Base-by-base conservation (phyloP, 2,329 filamentous ascomycete genomes). In the Pseudopyricularia javanii region DNA sequence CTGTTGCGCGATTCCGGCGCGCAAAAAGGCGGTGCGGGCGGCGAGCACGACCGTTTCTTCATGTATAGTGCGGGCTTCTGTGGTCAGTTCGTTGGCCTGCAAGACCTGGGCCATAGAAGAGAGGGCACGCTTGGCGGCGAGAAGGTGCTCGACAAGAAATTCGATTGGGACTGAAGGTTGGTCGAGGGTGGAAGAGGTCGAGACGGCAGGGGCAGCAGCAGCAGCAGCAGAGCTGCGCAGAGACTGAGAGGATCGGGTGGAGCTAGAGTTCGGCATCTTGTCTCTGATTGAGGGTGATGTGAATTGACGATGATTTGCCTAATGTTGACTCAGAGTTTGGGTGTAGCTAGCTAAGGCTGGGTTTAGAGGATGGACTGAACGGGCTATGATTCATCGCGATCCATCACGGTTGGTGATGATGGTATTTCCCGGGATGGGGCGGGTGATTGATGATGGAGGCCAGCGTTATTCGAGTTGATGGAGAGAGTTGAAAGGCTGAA, bases 81-180 rank as follows among this genome's bases (percentile, higher is more conserved):
- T 88, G 47, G 93, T 86, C 53, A 96, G 83, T 62, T 94, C 86
- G 63, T 93, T 91, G 58, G 90, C 91, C 55, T 88, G 86, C 64
- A 88, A 84, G 51, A 96, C 88, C 55, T 87, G 83, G 43, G 76
- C 81, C 65, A 94, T 90, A 11, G 89, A 89, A 15, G 86, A 87
- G 4, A 97, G 78, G 1, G 91, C 91, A 47, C 88, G 82, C 66
- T 96, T 96, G 8, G 91, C 87, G 30, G 86, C 84, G 40, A 96
- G 81, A 34, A 96, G 84, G 68, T 95, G 83, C 52, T 82, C 79
- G 53, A 96, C 87, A 45, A 97, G 81, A 24, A 81, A 82, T 60
- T 95, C 88, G 62, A 95, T 79, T 24, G 77, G 67, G 4, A 75
- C 65, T 28, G 67, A 60, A 4, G 35, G 37, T 30, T 37, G 33